phyloP scores from a whole-genome alignment of 176 grass and related monocot species.

The bread wheat (Triticum aestivum) region DNA sequence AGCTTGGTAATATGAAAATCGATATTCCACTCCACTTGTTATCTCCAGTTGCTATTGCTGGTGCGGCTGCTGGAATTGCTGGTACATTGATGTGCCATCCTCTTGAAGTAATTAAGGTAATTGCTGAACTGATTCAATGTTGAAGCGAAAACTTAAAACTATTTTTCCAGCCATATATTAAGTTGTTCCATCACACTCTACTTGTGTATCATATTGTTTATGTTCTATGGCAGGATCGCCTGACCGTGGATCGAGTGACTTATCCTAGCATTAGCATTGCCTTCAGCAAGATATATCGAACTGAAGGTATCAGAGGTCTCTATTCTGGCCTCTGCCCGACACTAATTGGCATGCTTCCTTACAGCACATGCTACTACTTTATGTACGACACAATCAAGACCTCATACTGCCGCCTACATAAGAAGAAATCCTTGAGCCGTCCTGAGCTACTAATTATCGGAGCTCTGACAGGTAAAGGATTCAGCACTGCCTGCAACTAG shows the following conservation, averaged over 20 bases:
- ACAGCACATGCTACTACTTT: conserved; percentile 82
- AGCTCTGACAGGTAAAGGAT: conserved; percentile 63
- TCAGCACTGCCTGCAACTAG: not conserved
- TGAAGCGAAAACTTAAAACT: not conserved
- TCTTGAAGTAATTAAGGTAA: conserved; percentile 88
- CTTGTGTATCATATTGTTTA: not conserved
- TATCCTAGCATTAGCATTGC: conserved; percentile 70
- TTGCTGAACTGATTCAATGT: not conserved
- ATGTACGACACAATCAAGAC: conserved; percentile 84
- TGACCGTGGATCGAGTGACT: conserved; percentile 53
- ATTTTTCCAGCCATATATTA: not conserved
- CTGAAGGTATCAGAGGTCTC: conserved; percentile 60
- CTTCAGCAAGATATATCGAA: conserved; percentile 58
- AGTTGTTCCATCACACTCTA: not conserved
- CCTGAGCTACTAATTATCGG: conserved; percentile 70
- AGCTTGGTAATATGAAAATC: conserved; percentile 53
- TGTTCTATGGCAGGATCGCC: conserved; percentile 59
- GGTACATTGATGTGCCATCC: conserved; percentile 78
- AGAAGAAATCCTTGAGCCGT: conserved; percentile 53
- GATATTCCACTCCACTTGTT: conserved; percentile 51
- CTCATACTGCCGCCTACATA: conserved; percentile 68
- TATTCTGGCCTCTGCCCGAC: conserved; percentile 82
- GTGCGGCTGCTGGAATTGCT: conserved; percentile 71
- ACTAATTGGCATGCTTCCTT: conserved; percentile 35
- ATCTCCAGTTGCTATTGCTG: conserved; percentile 64